Evolutionary conservation across 2,329 filamentous ascomycete genomes (phyloP).

Genomic region (Tolypocladium album): DNA sequence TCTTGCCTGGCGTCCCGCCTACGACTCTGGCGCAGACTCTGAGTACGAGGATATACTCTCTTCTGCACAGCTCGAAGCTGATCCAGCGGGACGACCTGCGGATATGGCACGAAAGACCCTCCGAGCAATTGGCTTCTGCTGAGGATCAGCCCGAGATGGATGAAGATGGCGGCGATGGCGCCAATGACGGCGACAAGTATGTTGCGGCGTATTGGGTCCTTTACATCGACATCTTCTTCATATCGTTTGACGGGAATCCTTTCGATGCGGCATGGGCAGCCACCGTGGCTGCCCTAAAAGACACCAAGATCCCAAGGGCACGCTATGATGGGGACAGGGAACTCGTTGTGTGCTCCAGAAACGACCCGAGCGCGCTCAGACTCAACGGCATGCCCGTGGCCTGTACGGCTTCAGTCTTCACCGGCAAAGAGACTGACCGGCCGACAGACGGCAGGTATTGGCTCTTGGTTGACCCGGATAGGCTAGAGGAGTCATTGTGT

Average conservation of each 20-base stretch:
- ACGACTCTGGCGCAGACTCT: slow-evolving; percentile 73
- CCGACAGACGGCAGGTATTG: slow-evolving; percentile 45
- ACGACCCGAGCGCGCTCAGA: slow-evolving; percentile 42
- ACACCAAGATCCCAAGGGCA: slow-evolving; percentile 68
- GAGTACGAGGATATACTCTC: slow-evolving; percentile 65
- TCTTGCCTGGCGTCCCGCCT: slow-evolving; percentile 75
- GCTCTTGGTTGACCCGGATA: slow-evolving; percentile 81
- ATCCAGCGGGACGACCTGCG: slow-evolving; percentile 58
- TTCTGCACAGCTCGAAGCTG: slow-evolving; percentile 62
- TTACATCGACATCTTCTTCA: slow-evolving; percentile 90
- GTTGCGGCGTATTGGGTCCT: slow-evolving; percentile 89
- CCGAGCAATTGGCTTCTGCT: slow-evolving; percentile 35
- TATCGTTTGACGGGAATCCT: slow-evolving; percentile 83
- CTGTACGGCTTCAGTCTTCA: slow-evolving; percentile 70
- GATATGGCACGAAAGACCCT: slow-evolving; percentile 54
- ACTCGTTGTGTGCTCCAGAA: slow-evolving; percentile 61
- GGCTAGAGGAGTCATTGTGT: slow-evolving; percentile 78
- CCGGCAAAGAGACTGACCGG: slow-evolving; percentile 43
- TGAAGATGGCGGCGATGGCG: slow-evolving; percentile 15
- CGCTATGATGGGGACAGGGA: slow-evolving; percentile 79
- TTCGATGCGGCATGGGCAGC: slow-evolving; percentile 88
- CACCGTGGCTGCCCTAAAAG: slow-evolving; percentile 66
- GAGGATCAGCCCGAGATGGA: slow-evolving; percentile 29
- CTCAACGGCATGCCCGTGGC: slow-evolving; percentile 62
- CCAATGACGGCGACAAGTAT: slow-evolving; percentile 22